These are phyloP conservation scores for Apiospora koreana DNA, from an alignment of 2,329 filamentous ascomycete species.

Conservation along the genomic window DNA sequence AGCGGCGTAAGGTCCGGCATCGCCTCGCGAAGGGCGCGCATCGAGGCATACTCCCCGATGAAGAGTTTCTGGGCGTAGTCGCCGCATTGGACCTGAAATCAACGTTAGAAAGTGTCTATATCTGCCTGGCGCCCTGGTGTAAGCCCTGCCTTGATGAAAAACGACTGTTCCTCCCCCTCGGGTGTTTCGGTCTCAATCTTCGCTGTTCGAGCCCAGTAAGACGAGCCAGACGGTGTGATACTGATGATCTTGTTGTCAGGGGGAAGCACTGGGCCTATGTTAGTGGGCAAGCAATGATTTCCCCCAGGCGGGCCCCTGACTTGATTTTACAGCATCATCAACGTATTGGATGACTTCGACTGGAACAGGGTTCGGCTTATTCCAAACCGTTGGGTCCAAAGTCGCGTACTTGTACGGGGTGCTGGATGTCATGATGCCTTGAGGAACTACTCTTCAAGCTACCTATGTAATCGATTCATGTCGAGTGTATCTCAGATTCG, in stretches of 20 bases:
- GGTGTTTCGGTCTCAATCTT: constrained; percentile 29
- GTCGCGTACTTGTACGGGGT: background rate
- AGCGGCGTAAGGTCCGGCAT: constrained; percentile 18
- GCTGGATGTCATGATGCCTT: background rate
- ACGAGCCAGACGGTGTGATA: constrained; percentile 18
- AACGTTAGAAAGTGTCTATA: background rate
- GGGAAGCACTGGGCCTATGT: constrained; percentile 6
- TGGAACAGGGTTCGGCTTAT: background rate
- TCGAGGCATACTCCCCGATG: constrained; percentile 16
- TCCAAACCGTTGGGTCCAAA: background rate
- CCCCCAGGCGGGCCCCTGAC: background rate
- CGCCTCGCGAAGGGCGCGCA: constrained; percentile 15
- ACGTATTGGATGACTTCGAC: background rate
- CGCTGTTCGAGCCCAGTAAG: constrained; percentile 35
- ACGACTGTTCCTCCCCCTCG: constrained; percentile 26
- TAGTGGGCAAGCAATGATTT: background rate
- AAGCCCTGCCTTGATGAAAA: constrained; percentile 36
- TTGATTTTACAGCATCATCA: background rate
- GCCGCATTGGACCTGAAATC: constrained; percentile 16
- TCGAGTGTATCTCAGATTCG: too few relatives aligned
- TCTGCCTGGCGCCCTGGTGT: too few relatives aligned
- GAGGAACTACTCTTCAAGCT: too few relatives aligned
- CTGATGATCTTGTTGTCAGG: constrained; percentile 6
- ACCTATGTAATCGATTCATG: too few relatives aligned
- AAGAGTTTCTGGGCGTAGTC: constrained; percentile 15